A percentile compares a stretch with the other conserved stretches of the same genome.
Evolutionary conservation across 768 basidiomycete genomes (phyloP).

Genomic region (Leucocoprinus leucothites): DNA sequence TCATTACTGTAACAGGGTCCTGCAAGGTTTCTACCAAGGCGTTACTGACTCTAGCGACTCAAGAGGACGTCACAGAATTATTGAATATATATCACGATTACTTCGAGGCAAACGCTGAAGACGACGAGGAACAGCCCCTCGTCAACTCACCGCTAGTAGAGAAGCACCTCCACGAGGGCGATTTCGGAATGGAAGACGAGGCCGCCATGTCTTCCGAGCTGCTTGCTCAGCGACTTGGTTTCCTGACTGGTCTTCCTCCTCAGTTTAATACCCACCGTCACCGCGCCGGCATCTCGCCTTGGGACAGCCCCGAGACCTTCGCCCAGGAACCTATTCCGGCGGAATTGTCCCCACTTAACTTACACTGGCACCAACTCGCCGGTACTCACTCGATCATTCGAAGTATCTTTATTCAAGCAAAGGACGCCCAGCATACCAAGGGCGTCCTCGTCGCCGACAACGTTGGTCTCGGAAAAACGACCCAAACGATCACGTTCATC

Average conservation of each 20-base stretch:
- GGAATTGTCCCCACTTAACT: too few species aligned
- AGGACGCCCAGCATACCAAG: background rate
- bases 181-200: too few species aligned
- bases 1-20: too few species aligned
- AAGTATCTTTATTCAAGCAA: background rate
- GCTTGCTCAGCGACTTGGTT: too few species aligned
- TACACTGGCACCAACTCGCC: slow-evolving; percentile 7
- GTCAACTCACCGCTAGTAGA: too few species aligned
- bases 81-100: background rate
- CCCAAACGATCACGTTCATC: slow-evolving; percentile 18
- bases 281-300: too few species aligned
- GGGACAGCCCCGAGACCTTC: too few species aligned
- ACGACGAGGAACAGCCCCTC: background rate
- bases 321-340: too few species aligned
- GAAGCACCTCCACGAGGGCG: too few species aligned
- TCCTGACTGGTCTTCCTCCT: too few species aligned
- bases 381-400: slow-evolving; percentile 17
- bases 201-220: too few species aligned
- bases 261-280: too few species aligned
- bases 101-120: background rate
- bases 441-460: slow-evolving; percentile 21
- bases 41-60: background rate
- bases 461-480: slow-evolving; percentile 31
- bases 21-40: background rate
- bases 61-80: slow-evolving; percentile 3